Percentiles rank a stretch among this genome's conserved stretches.
Conservation (phyloP, 1,284 basidiomycete genomes). For the Pseudomicrostroma phylloplanum region DNA sequence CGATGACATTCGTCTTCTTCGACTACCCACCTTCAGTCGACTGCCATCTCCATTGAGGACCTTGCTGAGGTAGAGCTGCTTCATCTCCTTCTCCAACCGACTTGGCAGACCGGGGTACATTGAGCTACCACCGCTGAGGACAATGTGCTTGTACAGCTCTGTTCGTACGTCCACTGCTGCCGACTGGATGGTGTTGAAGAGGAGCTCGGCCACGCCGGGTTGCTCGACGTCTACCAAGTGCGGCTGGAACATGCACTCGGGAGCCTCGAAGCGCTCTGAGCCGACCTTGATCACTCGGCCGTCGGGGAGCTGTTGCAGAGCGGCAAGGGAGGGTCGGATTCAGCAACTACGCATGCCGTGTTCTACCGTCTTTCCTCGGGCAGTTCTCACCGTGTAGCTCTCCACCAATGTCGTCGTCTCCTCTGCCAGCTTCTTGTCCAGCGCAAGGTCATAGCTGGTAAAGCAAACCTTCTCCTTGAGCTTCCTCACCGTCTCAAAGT, state of each 20-base stretch:
- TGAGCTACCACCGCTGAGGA: slow-evolving; percentile 83
- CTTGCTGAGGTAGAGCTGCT: slow-evolving; percentile 87
- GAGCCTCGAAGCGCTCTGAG: slow-evolving; percentile 98
- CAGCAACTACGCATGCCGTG: not conserved
- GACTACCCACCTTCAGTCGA: slow-evolving; percentile 71
- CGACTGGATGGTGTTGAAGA: slow-evolving; percentile 89
- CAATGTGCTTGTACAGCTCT: slow-evolving; percentile 96
- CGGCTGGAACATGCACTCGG: slow-evolving; percentile 99
- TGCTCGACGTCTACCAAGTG: slow-evolving; percentile 96
- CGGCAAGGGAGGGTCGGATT: not conserved
- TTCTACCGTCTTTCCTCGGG: not conserved
- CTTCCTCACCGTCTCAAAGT: slow-evolving; percentile 96
- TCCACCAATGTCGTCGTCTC: slow-evolving; percentile 96
- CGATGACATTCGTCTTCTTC: not conserved
- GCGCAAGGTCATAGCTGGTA: slow-evolving; percentile 78
- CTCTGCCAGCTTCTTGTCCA: slow-evolving; percentile 86
- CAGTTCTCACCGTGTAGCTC: slow-evolving; percentile 78
- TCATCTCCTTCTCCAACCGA: slow-evolving; percentile 98
- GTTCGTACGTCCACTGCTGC: slow-evolving; percentile 83
- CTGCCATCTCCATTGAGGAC: slow-evolving; percentile 79
- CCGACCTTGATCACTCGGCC: slow-evolving; percentile 95
- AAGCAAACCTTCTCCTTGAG: slow-evolving; percentile 99
- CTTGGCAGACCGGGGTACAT: slow-evolving; percentile 98
- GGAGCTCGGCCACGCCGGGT: slow-evolving; percentile 91
- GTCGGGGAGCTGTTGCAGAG: slow-evolving; percentile 69